Evolutionary conservation across 140 eudicot species (phyloP), one percentile per base, ranked within the genome.

Genomic region (Oenanthe javanica): DNA sequence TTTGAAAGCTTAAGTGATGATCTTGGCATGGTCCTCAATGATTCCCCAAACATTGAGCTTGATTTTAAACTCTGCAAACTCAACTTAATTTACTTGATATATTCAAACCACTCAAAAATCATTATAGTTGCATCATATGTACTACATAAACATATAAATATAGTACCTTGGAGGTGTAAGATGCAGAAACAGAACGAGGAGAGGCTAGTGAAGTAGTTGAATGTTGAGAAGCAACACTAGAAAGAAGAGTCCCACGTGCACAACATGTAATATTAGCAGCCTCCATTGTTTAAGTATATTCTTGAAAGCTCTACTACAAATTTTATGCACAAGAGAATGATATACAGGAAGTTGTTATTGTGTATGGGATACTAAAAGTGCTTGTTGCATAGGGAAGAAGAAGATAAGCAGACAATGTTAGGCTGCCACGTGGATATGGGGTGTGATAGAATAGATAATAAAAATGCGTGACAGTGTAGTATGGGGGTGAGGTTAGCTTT

Each of bases 341-440:
- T 78, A 71, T 76, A 82, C 72, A 77, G 78, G 66, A 31, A 43
- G 54, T 43, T 90, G 42, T 77, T 75, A 42, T 9, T 63, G 42
- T 15, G 73, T 81, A 80, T 77, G 79, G 83, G 80, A 83, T 80
- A 82, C 77, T 89, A 83, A 48, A 74, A 54, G 52, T 6, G 52
- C 9, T 59, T 18, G 50, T 7, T 79, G 83, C 57, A 16, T 54
- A 21, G 14, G 31, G 27, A 46, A 80, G 86, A 80, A 64, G 79
- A 23, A 86, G 97, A 94, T 94, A 89, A 92, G 93, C 93, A 88
- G 87, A 77, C 55, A 83, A 72, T 71, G 79, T 77, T 80, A 82
- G 79, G 66, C 77, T 81, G 94, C 89, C 98, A 94, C 95, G 88
- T 94, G 97, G 93, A 88, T 42, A 11, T 72, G 90, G 97, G 91